Base-by-base conservation (phyloP, 495 filamentous ascomycete genomes). In the Durotheca rogersii region DNA sequence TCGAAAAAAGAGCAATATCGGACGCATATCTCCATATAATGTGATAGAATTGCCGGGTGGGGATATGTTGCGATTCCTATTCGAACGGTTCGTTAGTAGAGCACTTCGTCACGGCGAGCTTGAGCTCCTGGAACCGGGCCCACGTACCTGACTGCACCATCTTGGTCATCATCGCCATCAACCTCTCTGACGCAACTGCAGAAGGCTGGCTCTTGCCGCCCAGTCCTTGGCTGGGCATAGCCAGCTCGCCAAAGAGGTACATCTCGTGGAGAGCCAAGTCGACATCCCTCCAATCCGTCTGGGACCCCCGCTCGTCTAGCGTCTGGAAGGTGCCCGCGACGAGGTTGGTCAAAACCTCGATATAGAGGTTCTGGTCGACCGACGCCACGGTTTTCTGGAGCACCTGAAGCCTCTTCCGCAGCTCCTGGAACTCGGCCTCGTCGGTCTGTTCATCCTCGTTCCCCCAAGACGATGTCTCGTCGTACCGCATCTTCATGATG, bases 1-100 rank as follows among this genome's bases (percentile, higher is more conserved):
- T 94, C 88, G 69, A 99, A 97, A 69, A 96, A 96, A n/a, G 81
- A 78, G 66, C 81, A 84, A 65, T 97, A 97, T 27, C 93, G 85
- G 23, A 95, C 90, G 64, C 89, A 94, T 31, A 95, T 93, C 58
- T 97, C 93, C 94, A 97, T 97, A 58, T 93, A 97, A 67, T 95
- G 90, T 11, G 97, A 76, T 47, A 96, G 84, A 21, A 95, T 88
- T 15, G 90, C 88, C 0, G 94, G 93, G 68, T 97, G 93, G 3
- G 86, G 82, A 64, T 88, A 93, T 18, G 78, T 84, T 51, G 87
- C 83, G 52, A 97, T 85, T 52, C 87, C 88, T 90, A 59, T 15
- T 45, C n/a, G 36, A 42, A 20, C 9, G n/a, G n/a, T n/a, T n/a
- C 3, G n/a, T 53, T 21, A 51, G 53, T 17, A 62, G 39, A 32